A percentile compares a stretch with the other conserved stretches of the same genome.
These are phyloP conservation scores for Botrytis byssoidea DNA, from an alignment of 2,329 filamentous ascomycete genomes.

Conservation along the genomic window DNA sequence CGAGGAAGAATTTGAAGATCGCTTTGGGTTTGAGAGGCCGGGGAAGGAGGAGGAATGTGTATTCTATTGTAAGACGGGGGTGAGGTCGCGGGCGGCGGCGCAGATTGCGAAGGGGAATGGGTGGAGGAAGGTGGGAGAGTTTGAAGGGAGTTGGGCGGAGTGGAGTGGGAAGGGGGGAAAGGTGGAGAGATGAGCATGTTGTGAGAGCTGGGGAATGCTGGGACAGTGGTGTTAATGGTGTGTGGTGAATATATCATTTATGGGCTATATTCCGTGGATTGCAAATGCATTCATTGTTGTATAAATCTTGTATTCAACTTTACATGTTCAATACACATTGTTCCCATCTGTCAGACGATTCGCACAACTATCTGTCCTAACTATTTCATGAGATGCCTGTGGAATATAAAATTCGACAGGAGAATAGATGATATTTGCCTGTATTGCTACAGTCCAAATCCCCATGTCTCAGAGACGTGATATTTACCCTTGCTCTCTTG, in stretches of 20 bases:
- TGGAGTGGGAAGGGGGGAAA: slow-evolving; percentile 72
- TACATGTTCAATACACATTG: background rate
- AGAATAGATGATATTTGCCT: background rate
- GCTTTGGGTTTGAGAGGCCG: slow-evolving; percentile 76
- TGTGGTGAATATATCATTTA: background rate
- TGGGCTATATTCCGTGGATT: background rate
- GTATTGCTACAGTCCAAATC: background rate
- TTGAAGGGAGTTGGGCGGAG: slow-evolving; percentile 75
- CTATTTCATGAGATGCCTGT: background rate
- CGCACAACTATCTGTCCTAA: too few species aligned
- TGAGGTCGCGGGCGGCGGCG: slow-evolving; percentile 76
- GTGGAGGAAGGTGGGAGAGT: slow-evolving; percentile 70
- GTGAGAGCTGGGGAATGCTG: background rate
- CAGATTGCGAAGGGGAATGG: slow-evolving; percentile 73
- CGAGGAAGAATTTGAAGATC: slow-evolving; percentile 76
- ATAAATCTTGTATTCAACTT: background rate
- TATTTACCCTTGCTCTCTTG: background rate
- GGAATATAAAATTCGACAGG: background rate
- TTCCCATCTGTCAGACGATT: background rate
- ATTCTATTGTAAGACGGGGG: slow-evolving; percentile 92
- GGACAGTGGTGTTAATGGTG: too few species aligned
- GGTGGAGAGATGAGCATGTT: slow-evolving; percentile 22
- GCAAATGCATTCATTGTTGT: background rate
- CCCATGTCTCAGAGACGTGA: accelerated
- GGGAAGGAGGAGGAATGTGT: slow-evolving; percentile 58